Base-by-base conservation (phyloP, 2,329 filamentous ascomycete species). In the Cercospora berteroae region DNA sequence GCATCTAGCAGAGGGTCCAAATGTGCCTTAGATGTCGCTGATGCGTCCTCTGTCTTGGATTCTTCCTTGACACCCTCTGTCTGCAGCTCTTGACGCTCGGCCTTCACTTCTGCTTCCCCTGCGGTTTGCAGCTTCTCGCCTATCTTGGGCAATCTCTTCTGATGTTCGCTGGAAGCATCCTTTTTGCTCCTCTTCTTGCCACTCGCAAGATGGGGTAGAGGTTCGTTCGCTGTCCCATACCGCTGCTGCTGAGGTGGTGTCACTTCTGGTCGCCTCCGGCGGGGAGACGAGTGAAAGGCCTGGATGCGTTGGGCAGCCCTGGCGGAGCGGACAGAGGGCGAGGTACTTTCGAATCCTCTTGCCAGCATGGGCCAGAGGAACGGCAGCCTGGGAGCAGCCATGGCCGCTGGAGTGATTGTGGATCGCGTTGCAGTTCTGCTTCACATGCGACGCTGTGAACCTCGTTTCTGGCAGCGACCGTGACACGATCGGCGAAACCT, bases 201-300 rank as follows among this genome's bases (percentile, higher is more conserved):
- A 27, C 4, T n/a, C 63, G 70, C 69, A 5, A 81, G 73, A 66
- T 82, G 78, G 0, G 80, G 77, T 6, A 79, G 77, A 3, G 82
- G 82, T 69, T 83, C 80, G 57, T 83, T 82, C 1, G 82, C 82
- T 13, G 79, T 80, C 27, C 83, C 83, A 75, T 84, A 84, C 44
- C 82, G 80, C 64, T 68, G 67, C 48, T 72, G 67, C 62, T 81
- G 77, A 9, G 71, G 70, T 4, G 39, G 20, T 18, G 70, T 69
- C 13, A 63, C 68, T 67, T 72, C 73, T 67, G 65, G 77, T 67
- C 73, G 76, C 73, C 72, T 76, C 56, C 72, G 75, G 52, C 72
- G 75, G 60, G 76, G 36, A 12, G 77, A 76, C 33, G 79, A 72
- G 57, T 79, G 74, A 33, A 79, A 74, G 36, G 74, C 73, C 65